phyloP scores from a whole-genome alignment of 345 rosid species.

The Pugionium cornutum region DNA sequence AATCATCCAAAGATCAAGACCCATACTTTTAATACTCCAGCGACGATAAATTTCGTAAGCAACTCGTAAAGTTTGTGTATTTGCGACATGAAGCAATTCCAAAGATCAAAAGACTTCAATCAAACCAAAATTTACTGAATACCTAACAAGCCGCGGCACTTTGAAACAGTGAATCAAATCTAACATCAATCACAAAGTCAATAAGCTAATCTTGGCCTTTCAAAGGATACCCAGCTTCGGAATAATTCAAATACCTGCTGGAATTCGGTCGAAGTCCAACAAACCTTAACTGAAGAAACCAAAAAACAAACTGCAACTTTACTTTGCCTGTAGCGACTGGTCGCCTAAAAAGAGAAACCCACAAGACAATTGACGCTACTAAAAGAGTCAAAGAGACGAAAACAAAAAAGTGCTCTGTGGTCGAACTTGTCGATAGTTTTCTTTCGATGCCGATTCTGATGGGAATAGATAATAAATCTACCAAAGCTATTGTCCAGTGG shows the following conservation, averaged over 20 bases:
- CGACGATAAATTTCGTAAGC: not conserved
- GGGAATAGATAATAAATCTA: not conserved
- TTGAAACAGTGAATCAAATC: conserved; percentile 29
- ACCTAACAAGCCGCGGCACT: conserved; percentile 20
- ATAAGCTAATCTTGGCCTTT: conserved; percentile 24
- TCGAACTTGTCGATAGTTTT: conserved; percentile 24
- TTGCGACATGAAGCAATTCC: conserved; percentile 3
- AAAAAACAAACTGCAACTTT: conserved; percentile 23
- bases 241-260: conserved; percentile 32
- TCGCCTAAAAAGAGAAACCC: conserved; percentile 31
- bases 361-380: conserved; percentile 19
- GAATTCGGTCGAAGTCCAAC: conserved; percentile 18
- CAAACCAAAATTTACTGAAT: conserved; percentile 17
- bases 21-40: not conserved
- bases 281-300: conserved; percentile 12
- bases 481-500: conserved; percentile 29
- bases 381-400: conserved; percentile 1
- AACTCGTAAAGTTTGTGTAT: conserved; percentile 14
- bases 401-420: conserved; percentile 14
- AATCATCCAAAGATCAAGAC: conserved; percentile 29
- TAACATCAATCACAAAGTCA: conserved; percentile 24
- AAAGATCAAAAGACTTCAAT: conserved; percentile 13
- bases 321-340: conserved; percentile 37
- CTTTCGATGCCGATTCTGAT: conserved; percentile 34
- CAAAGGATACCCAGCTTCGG: conserved; percentile 28